Percentiles rank a stretch among this genome's conserved stretches.
Conservation (phyloP, 805 yeast species). For the Starmerella etchellsii region DNA sequence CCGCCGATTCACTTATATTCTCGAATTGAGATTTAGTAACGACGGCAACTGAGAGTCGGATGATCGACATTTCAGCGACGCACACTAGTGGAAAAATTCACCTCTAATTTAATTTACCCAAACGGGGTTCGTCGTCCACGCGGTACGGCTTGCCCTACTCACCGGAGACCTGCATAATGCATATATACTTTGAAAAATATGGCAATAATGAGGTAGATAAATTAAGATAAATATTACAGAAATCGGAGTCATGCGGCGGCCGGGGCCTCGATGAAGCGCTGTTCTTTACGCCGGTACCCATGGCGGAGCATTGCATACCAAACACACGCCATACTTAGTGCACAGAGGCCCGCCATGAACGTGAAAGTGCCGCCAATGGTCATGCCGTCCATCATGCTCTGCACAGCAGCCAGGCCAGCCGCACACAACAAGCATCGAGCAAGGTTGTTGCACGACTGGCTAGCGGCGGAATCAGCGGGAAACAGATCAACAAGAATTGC, state of each 20-base stretch:
- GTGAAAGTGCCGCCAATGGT: conserved; percentile 68
- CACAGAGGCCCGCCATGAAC: conserved; percentile 40
- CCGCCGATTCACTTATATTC: neutral
- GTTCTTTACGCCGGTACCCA: conserved; percentile 9
- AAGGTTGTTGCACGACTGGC: conserved; percentile 60
- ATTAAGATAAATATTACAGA: too few species aligned
- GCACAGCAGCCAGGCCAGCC: conserved; percentile 51
- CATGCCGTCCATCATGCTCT: conserved; percentile 44
- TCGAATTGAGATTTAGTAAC: conserved; percentile 3
- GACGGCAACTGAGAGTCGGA: conserved; percentile 1
- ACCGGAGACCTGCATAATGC: too few species aligned
- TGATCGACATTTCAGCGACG: neutral
- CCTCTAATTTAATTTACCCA: too few species aligned
- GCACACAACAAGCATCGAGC: conserved; percentile 66
- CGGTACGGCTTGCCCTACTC: too few species aligned
- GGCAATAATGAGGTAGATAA: too few species aligned
- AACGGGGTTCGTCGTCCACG: too few species aligned
- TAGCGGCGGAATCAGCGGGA: conserved; percentile 59
- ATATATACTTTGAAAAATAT: too few species aligned
- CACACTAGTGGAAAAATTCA: too few species aligned
- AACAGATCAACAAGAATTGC: conserved; percentile 66
- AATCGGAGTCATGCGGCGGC: too few species aligned
- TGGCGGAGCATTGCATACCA: conserved; percentile 6
- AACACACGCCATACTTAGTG: conserved; percentile 12
- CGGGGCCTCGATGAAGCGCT: neutral